Base-by-base conservation (phyloP, 352 stramenopile species). In the Globisporangium nodosum region DNA sequence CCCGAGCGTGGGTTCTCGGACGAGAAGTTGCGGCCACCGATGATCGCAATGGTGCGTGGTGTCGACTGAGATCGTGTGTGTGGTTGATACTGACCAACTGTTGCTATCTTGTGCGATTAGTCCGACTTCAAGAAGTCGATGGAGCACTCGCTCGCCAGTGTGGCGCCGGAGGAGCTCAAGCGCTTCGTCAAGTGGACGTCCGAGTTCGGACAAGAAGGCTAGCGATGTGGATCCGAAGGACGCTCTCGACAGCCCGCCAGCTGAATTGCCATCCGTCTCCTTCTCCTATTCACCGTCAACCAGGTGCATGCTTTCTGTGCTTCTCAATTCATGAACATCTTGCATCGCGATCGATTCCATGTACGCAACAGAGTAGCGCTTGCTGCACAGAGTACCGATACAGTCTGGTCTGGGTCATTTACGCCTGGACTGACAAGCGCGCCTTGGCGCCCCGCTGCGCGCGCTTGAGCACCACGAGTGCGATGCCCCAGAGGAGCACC, bases 141-240 rank as follows among this genome's bases (percentile, higher is more conserved):
- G 70, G 85, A 92, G 58, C 94, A 98, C 72, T 97, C 90, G 5
- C 85, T 96, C 47, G 93, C 88, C 2, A 98, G 96, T 51, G 97
- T 99, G n/a, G 96, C 95, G 8, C 64, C 82, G 39, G 94, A 98
- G 16, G 98, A 99, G 71, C 87, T 99, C 46, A 86, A 95, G 54
- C 84, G 94, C 31, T 99, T 99, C 65, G 80, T 96, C 18, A 96
- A 99, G 61, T 99, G 98, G 98, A 99, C 98, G 7, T 88, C 93
- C 35, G 88, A 99, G 71, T 99, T 99, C 85, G 98, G 98, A 47
- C 93, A 99, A 75, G 97, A 99, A 68, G 97, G 98, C 37, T 97
- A 84, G 69, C 73, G 57, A 18, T 43, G 37, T 13, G 12, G 11
- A 16, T 12, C 2, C 37, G 13, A 43, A 43, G 13, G 37, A 43